Percentiles rank a stretch among this genome's conserved stretches.
Evolutionary conservation across 1,284 basidiomycete genomes (phyloP).

Genomic region (Puccinia hordei): DNA sequence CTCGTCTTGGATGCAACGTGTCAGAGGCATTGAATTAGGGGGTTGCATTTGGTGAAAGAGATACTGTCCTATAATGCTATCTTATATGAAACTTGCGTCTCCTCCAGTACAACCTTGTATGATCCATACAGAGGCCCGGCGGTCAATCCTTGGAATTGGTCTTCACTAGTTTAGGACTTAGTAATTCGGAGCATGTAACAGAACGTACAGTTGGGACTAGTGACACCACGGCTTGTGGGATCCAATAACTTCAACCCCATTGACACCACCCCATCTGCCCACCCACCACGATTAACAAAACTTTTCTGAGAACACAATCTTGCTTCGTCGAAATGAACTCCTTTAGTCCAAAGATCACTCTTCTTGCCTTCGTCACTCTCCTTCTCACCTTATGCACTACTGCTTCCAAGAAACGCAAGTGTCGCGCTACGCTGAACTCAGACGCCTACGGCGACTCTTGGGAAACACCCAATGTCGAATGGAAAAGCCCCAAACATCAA

Average conservation of each 20-base stretch:
- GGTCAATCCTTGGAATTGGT: not conserved
- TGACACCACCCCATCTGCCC: not conserved
- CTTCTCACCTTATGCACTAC: conserved; percentile 3
- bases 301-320: not conserved
- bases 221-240: not conserved
- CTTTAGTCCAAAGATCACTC: not conserved
- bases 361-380: not conserved
- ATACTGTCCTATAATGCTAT: no score
- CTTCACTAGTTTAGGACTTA: conserved; percentile 15
- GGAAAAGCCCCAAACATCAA: conserved; percentile 39
- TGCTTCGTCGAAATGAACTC: not conserved
- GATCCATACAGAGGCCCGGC: not conserved
- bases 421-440: conserved; percentile 41
- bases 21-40: no score
- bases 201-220: not conserved
- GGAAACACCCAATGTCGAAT: conserved; percentile 41
- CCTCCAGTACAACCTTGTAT: not conserved
- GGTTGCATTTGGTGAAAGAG: no score
- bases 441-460: conserved; percentile 38
- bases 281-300: not conserved
- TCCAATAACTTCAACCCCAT: not conserved
- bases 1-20: no score
- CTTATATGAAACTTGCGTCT: not conserved
- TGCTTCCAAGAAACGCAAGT: conserved; percentile 29
- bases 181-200: not conserved